phyloP scores from a whole-genome alignment of 805 yeast genomes.

The Aciculoconidium aculeatum region DNA sequence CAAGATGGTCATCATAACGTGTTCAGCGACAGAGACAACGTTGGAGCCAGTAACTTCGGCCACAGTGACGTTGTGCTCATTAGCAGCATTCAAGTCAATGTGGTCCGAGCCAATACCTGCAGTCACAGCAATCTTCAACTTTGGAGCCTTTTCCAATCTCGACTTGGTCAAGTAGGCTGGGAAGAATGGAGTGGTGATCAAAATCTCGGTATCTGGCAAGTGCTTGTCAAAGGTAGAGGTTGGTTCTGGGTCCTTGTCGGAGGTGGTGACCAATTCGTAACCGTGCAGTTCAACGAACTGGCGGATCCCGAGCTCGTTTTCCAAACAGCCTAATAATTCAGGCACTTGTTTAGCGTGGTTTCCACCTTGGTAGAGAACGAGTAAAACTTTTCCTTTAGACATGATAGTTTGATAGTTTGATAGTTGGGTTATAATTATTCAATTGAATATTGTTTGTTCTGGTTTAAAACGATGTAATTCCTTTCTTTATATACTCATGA shows the following conservation, averaged over 20 bases:
- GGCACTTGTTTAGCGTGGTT: slow-evolving; percentile 56
- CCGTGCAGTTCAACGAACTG: slow-evolving; percentile 61
- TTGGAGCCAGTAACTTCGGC: slow-evolving; percentile 81
- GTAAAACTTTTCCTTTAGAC: slow-evolving; percentile 35
- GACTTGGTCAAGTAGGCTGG: slow-evolving; percentile 70
- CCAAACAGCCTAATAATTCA: slow-evolving; percentile 61
- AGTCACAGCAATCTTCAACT: slow-evolving; percentile 62
- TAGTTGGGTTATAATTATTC: no score
- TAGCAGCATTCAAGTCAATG: slow-evolving; percentile 65
- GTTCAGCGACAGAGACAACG: slow-evolving; percentile 77
- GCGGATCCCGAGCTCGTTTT: slow-evolving; percentile 70
- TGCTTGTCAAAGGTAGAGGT: slow-evolving; percentile 55
- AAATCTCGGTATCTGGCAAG: slow-evolving; percentile 65
- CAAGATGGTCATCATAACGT: slow-evolving; percentile 67
- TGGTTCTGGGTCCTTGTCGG: slow-evolving; percentile 60
- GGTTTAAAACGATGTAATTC: no score
- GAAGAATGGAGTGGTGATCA: slow-evolving; percentile 79
- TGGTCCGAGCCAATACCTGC: slow-evolving; percentile 89
- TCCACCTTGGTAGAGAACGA: slow-evolving; percentile 56
- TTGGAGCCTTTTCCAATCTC: slow-evolving; percentile 64
- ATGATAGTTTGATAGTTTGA: no score
- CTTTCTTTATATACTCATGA: no score
- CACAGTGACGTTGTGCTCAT: slow-evolving; percentile 58
- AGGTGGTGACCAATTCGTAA: slow-evolving; percentile 59
- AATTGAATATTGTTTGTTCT: no score